Base-by-base conservation (phyloP, 2,329 filamentous ascomycete species). In the Colletotrichum sp. region DNA sequence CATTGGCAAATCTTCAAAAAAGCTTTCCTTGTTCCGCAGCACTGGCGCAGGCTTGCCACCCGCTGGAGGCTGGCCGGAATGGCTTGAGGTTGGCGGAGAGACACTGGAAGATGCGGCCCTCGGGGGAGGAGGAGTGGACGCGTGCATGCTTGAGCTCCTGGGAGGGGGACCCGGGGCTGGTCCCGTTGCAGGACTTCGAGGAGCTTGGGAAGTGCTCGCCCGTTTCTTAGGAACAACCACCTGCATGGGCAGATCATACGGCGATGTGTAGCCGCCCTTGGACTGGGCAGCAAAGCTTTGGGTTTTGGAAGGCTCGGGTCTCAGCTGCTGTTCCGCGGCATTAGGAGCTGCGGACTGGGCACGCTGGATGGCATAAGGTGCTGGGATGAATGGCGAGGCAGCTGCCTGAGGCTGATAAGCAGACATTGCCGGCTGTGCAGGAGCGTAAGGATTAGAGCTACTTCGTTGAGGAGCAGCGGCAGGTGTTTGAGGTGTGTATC, bases 161-260 rank as follows among this genome's bases (percentile, higher is more conserved):
- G 89, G 89, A 6, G 91, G 90, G 31, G 84, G 83, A 38, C 85
- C 80, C 51, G 85, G 80, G 8, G 85, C 81, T 36, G 87, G 84
- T 21, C 68, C 71, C 11, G 63, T 72, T 8, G 47, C 36, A 43
- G 84, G 80, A 63, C 84, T 81, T 70, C 85, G 85, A 8, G 87
- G 84, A 57, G 89, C 83, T 67, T 90, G 90, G 72, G 90, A 90
- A 78, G 89, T 87, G 79, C 89, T 91, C 8, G 86, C 82, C 66
- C 93, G 87, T 86, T 93, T 93, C 82, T 92, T 88, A 79, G 93
- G 91, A 77, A 93, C 93, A 33, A 93, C 90, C 34, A 99, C 90
- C 69, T 98, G 96, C 84, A 97, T 94, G 6, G 97, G 97, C 24
- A 99, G 87, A 84, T 99, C 97, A 79, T 98, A 99, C 0, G 97